phyloP scores from a whole-genome alignment of 108 stramenopile genomes.

The Cyclotella cryptica region DNA sequence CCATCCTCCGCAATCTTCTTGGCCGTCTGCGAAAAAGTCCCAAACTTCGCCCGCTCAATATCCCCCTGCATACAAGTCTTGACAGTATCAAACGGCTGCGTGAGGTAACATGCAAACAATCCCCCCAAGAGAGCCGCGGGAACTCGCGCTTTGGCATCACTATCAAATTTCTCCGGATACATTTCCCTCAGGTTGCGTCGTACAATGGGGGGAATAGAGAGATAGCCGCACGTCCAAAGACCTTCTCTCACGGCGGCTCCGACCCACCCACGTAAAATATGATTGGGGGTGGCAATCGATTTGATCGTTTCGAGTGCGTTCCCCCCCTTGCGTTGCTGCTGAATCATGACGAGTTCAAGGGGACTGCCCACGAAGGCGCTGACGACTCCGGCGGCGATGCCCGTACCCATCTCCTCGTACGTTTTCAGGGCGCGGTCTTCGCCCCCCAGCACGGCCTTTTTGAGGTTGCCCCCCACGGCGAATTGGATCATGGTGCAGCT shows the following conservation, averaged over 20 bases:
- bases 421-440: constrained; percentile 57
- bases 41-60: constrained; percentile 83
- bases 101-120: constrained; percentile 88
- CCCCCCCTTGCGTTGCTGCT: constrained; percentile 94
- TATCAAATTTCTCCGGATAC: constrained; percentile 82
- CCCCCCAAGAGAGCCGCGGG: constrained; percentile 90
- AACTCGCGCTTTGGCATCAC: constrained; percentile 86
- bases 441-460: constrained; percentile 65
- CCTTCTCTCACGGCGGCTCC: constrained; percentile 91
- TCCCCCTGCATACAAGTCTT: constrained; percentile 98
- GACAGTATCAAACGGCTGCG: constrained; percentile 92
- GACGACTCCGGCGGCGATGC: constrained; percentile 80
- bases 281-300: constrained; percentile 67
- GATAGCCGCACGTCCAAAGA: constrained; percentile 92
- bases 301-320: constrained; percentile 54
- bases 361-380: constrained; percentile 88
- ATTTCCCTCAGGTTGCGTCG: constrained; percentile 71
- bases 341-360: constrained; percentile 95
- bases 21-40: constrained; percentile 79
- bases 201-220: constrained; percentile 91
- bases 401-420: constrained; percentile 84
- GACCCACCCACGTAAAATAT: constrained; percentile 78
- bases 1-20: constrained; percentile 71
- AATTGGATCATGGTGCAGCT: constrained; percentile 96
- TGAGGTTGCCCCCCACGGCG: constrained; percentile 84